Percentiles rank a stretch among this genome's conserved stretches.
Conservation (phyloP, 2,329 filamentous ascomycete species). For the Aschersonia sp. region DNA sequence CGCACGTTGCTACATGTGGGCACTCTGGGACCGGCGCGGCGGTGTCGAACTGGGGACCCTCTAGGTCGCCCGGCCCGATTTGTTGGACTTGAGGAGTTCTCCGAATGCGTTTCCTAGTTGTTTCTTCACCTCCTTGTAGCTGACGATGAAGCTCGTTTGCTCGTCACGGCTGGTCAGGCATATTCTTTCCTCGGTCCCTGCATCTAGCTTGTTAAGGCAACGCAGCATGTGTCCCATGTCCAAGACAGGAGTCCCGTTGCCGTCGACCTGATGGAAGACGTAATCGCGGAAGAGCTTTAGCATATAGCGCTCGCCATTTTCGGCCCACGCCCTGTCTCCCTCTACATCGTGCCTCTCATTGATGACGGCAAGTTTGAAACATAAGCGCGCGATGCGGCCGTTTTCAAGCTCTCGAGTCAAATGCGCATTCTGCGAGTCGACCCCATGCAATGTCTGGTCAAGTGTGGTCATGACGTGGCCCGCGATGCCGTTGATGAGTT, state of each 20-base stretch:
- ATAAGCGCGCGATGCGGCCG: constrained; percentile 64
- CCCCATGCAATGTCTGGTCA: constrained; percentile 63
- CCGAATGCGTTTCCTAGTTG: constrained; percentile 42
- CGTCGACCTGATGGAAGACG: constrained; percentile 90
- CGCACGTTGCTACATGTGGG: constrained; percentile 1
- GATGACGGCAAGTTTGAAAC: constrained; percentile 71
- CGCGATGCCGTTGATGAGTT: constrained; percentile 66
- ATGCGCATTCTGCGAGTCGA: constrained; percentile 60
- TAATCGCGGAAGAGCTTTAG: constrained; percentile 94
- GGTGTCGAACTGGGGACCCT: constrained; percentile 5
- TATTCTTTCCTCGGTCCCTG: constrained; percentile 74
- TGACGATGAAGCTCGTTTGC: constrained; percentile 76
- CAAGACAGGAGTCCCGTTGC: constrained; percentile 65
- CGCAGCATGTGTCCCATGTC: constrained; percentile 79
- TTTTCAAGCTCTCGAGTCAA: constrained; percentile 80
- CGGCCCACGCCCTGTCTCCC: constrained; percentile 67
- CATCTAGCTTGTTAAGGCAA: constrained; percentile 85
- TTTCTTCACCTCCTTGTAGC: constrained; percentile 75
- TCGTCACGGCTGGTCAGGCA: constrained; percentile 80
- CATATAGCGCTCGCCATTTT: constrained; percentile 83
- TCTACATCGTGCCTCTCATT: constrained; percentile 83
- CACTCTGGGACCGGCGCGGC: constrained; percentile 2
- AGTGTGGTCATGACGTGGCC: constrained; percentile 61
- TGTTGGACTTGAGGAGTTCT: constrained; percentile 37
- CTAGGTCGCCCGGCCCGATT: constrained; percentile 21